Evolutionary conservation across 2,329 filamentous ascomycete genomes (phyloP).

Genomic region (Bipolaris victoriae): DNA sequence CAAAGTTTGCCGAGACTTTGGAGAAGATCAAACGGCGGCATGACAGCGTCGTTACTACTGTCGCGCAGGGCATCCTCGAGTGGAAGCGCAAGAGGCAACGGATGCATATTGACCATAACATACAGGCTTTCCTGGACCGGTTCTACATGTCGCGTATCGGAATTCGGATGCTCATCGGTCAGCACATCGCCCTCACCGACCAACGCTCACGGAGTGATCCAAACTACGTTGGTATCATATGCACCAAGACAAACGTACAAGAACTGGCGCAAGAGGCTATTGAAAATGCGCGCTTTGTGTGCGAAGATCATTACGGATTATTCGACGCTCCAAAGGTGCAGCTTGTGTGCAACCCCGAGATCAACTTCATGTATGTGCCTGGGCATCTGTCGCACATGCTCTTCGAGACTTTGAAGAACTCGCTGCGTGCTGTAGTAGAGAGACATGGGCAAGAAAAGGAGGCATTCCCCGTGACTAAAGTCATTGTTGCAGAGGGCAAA

Average conservation of each 20-base stretch:
- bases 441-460: constrained; percentile 94
- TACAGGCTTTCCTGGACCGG: constrained; percentile 95
- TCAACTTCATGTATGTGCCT: constrained; percentile 99
- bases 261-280: constrained; percentile 97
- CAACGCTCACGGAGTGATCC: constrained; percentile 88
- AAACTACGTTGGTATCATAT: constrained; percentile 97
- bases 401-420: constrained; percentile 99
- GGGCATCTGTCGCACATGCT: constrained; percentile 99
- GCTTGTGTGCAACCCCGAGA: constrained; percentile 89
- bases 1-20: constrained; percentile 83
- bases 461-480: constrained; percentile 94
- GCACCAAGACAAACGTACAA: constrained; percentile 95
- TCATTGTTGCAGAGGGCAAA: constrained; percentile 95
- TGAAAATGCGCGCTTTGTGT: constrained; percentile 98
- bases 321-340: constrained; percentile 97
- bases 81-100: constrained; percentile 96
- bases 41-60: constrained; percentile 96
- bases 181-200: constrained; percentile 96
- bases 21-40: constrained; percentile 95
- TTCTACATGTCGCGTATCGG: constrained; percentile 99
- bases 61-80: constrained; percentile 96
- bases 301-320: constrained; percentile 96
- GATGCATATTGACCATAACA: constrained; percentile 97
- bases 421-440: constrained; percentile 93
- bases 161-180: constrained; percentile 98